A percentile compares a stretch with the other conserved stretches of the same genome.
These are phyloP conservation scores for Leptodermis oblonga DNA, from an alignment of 257 asterid species.

Conservation along the genomic window DNA sequence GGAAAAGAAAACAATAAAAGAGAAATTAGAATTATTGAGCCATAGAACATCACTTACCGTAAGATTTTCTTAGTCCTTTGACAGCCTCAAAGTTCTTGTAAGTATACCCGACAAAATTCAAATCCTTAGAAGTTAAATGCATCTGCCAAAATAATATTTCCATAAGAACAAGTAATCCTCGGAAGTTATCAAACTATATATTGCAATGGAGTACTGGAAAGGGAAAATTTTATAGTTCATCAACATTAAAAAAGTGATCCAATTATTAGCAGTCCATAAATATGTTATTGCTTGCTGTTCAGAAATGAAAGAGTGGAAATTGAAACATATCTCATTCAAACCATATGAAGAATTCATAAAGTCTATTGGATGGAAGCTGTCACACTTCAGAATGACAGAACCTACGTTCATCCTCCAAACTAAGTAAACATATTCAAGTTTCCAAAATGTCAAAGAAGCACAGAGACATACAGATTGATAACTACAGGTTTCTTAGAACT, in stretches of 20 bases:
- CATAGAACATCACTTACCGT: constrained; percentile 30
- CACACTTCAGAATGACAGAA: background rate
- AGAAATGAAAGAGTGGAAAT: background rate
- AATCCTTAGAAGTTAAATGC: constrained; percentile 51
- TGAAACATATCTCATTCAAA: background rate
- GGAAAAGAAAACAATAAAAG: background rate
- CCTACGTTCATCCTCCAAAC: background rate
- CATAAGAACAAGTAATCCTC: background rate
- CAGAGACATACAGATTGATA: background rate
- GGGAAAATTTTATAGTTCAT: background rate
- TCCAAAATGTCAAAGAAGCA: background rate
- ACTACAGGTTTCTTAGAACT: background rate
- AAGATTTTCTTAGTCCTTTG: constrained; percentile 43
- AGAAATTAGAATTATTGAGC: background rate
- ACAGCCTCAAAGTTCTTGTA: constrained; percentile 74
- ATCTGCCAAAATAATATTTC: constrained; percentile 33
- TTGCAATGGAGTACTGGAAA: background rate
- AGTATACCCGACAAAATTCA: constrained; percentile 82
- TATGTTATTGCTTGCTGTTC: background rate
- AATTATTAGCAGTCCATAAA: background rate
- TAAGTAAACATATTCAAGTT: background rate
- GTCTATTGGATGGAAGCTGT: background rate
- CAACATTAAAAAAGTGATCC: background rate
- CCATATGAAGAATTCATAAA: background rate
- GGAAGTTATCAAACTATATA: background rate